phyloP scores from a whole-genome alignment of 805 yeast species.

The Wickerhamomyces subpelliculosus region DNA sequence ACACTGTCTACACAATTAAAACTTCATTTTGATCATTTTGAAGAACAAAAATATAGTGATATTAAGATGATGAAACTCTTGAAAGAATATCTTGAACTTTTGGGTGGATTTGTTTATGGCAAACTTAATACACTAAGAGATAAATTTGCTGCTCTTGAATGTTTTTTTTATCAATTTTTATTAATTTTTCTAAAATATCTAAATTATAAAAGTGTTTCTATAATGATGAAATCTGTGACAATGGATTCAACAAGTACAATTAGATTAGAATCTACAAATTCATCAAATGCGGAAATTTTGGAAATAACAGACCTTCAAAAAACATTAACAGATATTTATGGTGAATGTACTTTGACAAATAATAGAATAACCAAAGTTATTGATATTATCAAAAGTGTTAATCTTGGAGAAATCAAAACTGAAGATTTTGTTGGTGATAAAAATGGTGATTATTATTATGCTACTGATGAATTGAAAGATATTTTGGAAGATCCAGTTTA shows the following conservation, averaged over 20 bases:
- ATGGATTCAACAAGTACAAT: not conserved
- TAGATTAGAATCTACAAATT: too few relatives aligned
- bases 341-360: too few relatives aligned
- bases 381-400: too few relatives aligned
- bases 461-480: not conserved
- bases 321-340: too few relatives aligned
- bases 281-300: not conserved
- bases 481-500: not conserved
- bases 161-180: conserved; percentile 15
- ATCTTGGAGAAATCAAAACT: too few relatives aligned
- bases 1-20: conserved; percentile 10
- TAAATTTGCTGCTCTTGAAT: conserved; percentile 11
- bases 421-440: too few relatives aligned
- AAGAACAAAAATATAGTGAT: conserved; percentile 9
- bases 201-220: conserved; percentile 15
- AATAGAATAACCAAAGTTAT: too few relatives aligned
- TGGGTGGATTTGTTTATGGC: conserved; percentile 1
- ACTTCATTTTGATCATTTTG: conserved; percentile 11
- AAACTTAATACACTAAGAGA: conserved; percentile 6
- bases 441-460: not conserved
- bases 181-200: conserved; percentile 16
- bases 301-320: not conserved
- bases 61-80: conserved; percentile 8
- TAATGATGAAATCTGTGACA: not conserved
- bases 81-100: not conserved